phyloP scores from a whole-genome alignment of 805 yeast species.

The Tetrapisispora fleetii region DNA sequence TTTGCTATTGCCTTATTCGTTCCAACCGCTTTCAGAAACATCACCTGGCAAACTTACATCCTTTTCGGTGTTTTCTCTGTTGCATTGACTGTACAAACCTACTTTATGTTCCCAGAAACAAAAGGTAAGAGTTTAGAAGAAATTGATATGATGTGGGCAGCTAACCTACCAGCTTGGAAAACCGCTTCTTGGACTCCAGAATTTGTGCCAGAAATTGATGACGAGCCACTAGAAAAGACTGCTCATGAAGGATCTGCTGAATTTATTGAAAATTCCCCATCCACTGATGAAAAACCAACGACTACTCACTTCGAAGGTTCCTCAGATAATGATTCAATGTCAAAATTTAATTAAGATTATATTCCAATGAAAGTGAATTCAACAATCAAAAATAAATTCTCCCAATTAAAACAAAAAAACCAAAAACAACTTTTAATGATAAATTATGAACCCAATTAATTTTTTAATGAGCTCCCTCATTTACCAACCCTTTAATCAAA shows the following conservation, averaged over 20 bases:
- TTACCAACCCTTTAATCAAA: background rate
- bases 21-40: conserved; percentile 32
- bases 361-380: background rate
- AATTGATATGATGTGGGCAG: conserved; percentile 37
- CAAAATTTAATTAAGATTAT: background rate
- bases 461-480: background rate
- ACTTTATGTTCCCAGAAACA: conserved; percentile 67
- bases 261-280: background rate
- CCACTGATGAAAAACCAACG: background rate
- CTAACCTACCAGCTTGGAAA: conserved; percentile 3
- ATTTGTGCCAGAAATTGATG: background rate
- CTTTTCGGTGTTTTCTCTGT: conserved; percentile 46
- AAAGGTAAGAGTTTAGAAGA: conserved; percentile 68
- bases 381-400: background rate
- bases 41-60: conserved; percentile 49
- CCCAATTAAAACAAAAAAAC: no score
- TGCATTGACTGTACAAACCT: conserved; percentile 33
- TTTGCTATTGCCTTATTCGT: conserved; percentile 60
- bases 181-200: conserved; percentile 1
- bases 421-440: background rate
- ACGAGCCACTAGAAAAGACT: background rate
- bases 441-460: background rate
- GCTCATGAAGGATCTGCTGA: background rate
- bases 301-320: background rate
- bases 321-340: conserved; percentile 1